Conservation (phyloP, 352 stramenopile species). For the Phytophthora quininea region DNA sequence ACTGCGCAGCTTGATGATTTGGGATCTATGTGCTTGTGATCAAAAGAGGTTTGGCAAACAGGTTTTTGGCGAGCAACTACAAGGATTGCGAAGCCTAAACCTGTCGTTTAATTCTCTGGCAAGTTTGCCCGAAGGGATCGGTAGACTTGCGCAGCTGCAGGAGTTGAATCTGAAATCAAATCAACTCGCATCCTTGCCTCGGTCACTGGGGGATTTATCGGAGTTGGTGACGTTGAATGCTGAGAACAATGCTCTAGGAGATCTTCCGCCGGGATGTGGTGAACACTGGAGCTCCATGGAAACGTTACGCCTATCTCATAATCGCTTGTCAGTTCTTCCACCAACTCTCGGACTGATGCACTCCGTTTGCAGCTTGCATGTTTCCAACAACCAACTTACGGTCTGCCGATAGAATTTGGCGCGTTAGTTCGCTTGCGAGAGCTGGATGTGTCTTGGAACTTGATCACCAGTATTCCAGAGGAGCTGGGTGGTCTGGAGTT, state of each 20-base stretch:
- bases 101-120: slow-evolving; percentile 55
- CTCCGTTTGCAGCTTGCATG: slow-evolving; percentile 37
- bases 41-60: slow-evolving; percentile 59
- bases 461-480: slow-evolving; percentile 54
- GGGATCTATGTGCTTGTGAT: slow-evolving; percentile 51
- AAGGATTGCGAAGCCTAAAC: slow-evolving; percentile 39
- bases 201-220: slow-evolving; percentile 29
- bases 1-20: slow-evolving; percentile 40
- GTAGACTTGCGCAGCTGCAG: slow-evolving; percentile 46
- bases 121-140: slow-evolving; percentile 45
- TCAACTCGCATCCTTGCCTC: slow-evolving; percentile 33
- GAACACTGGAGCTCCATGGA: slow-evolving; percentile 37
- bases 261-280: slow-evolving; percentile 38
- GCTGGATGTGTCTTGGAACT: slow-evolving; percentile 71
- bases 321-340: slow-evolving; percentile 49
- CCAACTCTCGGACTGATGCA: slow-evolving; percentile 48
- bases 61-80: slow-evolving; percentile 45
- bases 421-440: slow-evolving; percentile 52
- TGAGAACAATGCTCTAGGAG: slow-evolving; percentile 45
- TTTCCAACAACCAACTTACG: slow-evolving; percentile 48
- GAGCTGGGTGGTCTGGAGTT: slow-evolving; percentile 60
- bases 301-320: slow-evolving; percentile 46
- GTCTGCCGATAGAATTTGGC: slow-evolving; percentile 58
- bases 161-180: slow-evolving; percentile 54
- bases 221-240: slow-evolving; percentile 46